These are phyloP conservation scores for Mortierella sp. DNA, from an alignment of 371 early-diverging fungal genomes.

Conservation along the genomic window DNA sequence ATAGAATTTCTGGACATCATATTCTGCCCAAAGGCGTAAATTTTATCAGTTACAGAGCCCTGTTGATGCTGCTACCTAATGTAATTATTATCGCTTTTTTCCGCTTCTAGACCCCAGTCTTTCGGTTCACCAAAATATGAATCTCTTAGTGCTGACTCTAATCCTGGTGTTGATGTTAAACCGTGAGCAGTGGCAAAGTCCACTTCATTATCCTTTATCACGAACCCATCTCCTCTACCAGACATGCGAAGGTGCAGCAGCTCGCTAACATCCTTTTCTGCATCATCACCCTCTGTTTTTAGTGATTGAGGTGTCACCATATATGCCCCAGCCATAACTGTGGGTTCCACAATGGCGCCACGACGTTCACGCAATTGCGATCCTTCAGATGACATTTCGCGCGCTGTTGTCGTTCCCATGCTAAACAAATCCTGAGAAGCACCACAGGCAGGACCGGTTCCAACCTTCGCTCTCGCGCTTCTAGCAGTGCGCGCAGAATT, in stretches of 20 bases:
- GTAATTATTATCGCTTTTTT: neutral
- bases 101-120: neutral
- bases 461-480: neutral
- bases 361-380: neutral
- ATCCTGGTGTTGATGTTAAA: neutral
- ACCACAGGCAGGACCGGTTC: neutral
- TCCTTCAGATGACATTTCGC: neutral
- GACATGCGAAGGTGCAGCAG: neutral
- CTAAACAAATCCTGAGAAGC: neutral
- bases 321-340: neutral
- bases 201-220: neutral
- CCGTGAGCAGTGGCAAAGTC: neutral
- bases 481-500: neutral
- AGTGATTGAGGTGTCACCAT: conserved; percentile 30
- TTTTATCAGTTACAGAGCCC: no score
- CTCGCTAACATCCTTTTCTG: conserved; percentile 33
- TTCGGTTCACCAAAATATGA: neutral
- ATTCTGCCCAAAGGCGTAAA: no score
- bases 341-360: neutral
- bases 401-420: neutral
- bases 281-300: conserved; percentile 29
- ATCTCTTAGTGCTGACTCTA: neutral
- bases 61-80: neutral
- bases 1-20: no score
- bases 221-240: neutral